Conservation (phyloP, 2,329 filamentous ascomycete genomes). For the Calonectria ilicicola region DNA sequence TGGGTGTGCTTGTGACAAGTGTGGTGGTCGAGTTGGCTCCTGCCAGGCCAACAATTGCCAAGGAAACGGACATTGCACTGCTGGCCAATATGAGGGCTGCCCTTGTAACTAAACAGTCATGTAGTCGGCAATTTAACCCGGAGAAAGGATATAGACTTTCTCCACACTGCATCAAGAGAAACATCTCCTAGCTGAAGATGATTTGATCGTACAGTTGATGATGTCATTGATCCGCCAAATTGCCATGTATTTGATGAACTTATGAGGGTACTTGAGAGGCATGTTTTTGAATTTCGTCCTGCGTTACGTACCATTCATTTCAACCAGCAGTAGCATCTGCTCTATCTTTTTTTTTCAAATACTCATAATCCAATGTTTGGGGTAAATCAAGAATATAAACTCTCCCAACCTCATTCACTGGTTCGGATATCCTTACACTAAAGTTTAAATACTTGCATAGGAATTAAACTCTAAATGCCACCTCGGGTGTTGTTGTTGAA, state of each 20-base stretch:
- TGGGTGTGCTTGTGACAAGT: neutral
- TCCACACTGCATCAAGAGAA: neutral
- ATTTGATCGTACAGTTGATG: neutral
- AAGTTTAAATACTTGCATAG: too few relatives aligned
- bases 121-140: too few relatives aligned
- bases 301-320: too few relatives aligned
- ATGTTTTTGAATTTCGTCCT: too few relatives aligned
- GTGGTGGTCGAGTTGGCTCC: neutral
- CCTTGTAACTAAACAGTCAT: neutral
- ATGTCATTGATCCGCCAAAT: neutral
- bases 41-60: neutral
- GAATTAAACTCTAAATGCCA: too few relatives aligned
- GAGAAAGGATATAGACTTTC: neutral
- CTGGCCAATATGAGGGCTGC: neutral
- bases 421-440: too few relatives aligned
- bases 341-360: too few relatives aligned
- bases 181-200: neutral
- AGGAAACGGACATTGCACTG: neutral
- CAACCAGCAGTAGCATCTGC: too few relatives aligned
- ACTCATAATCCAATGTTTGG: too few relatives aligned
- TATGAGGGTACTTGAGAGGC: neutral
- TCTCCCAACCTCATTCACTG: too few relatives aligned
- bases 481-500: too few relatives aligned
- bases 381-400: too few relatives aligned
- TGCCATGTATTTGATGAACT: neutral